Evolutionary conservation across 2,329 filamentous ascomycete species (phyloP), one percentile per base, ranked within the genome.

Genomic region (Drechslerella coelobrocha): DNA sequence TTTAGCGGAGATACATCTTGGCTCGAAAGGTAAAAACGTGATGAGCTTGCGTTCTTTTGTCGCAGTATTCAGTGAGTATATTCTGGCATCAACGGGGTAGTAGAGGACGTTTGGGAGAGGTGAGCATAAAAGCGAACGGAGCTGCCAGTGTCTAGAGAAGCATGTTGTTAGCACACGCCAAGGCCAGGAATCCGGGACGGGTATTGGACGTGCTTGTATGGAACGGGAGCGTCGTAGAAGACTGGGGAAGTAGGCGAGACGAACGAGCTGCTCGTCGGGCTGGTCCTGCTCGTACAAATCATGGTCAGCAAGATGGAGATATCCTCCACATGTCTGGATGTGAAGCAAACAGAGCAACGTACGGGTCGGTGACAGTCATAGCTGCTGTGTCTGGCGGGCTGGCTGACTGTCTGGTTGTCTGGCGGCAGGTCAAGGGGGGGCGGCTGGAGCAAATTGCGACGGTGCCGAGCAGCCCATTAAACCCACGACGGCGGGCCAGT

Each of bases 91-190:
- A 74, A 87, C 87, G 34, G 92, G 92, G 76, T 95, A 96, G 82
- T 95, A 97, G 74, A 97, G 84, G 75, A 88, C 81, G 78, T 92
- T 86, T 45, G 86, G 83, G 76, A 90, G 86, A 74, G 91, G 88
- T 24, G 88, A 89, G 78, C 90, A 93, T 77, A 97, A 89, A 75
- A 96, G 88, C 75, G 95, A 93, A 61, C 93, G 90, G 48, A 99
- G 83, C 80, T 94, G 90, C 87, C 89, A 92, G 80, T 94, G 90
- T 74, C 89, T 92, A 34, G 12, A 24, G 41, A 19, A 17, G 47
- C 47, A 29, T 10, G 23, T 10, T 24, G 47, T 45, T 45, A 45
- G 41, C 19, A 45, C 8, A 45, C 4, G 19, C 23, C 8, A 29
- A 19, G 47, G 10, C 37, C 9, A 26, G 26, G 31, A 27, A 41